Percentiles rank a stretch among this genome's conserved stretches.
Conservation (phyloP, 2,329 filamentous ascomycete species). For the Aspergillus niger region DNA sequence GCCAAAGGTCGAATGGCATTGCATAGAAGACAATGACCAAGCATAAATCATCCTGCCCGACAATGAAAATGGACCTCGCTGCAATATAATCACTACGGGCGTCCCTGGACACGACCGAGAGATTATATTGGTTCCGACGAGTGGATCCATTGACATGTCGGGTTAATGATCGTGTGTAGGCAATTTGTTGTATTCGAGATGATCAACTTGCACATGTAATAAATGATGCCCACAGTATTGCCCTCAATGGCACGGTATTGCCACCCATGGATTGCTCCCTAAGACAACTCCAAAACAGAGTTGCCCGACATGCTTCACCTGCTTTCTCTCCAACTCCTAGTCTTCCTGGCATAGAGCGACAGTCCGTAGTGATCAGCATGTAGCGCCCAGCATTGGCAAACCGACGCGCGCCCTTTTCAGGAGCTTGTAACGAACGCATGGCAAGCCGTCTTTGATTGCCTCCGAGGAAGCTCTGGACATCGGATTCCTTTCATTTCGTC, state of each 20-base stretch:
- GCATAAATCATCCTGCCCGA: constrained; percentile 35
- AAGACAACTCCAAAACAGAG: constrained; percentile 41
- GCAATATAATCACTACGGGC: constrained; percentile 36
- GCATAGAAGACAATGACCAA: constrained; percentile 22
- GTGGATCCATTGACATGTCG: constrained; percentile 45
- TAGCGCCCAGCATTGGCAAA: constrained; percentile 58
- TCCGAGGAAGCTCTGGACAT: constrained; percentile 49
- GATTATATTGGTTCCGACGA: constrained; percentile 57
- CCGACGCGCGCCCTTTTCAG: constrained; percentile 48
- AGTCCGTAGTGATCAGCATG: constrained; percentile 66
- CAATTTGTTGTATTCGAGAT: constrained; percentile 41
- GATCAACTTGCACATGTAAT: constrained; percentile 20
- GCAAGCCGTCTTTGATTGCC: constrained; percentile 47
- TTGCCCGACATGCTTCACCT: constrained; percentile 55
- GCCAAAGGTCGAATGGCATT: constrained; percentile 33
- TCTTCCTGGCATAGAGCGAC: constrained; percentile 49
- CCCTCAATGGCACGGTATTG: neutral
- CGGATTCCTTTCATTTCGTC: constrained; percentile 37
- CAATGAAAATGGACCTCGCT: constrained; percentile 59
- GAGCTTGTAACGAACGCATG: constrained; percentile 48
- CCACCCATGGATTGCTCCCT: constrained; percentile 51
- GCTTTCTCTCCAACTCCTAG: constrained; percentile 49
- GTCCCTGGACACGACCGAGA: constrained; percentile 20
- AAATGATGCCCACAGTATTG: constrained; percentile 11
- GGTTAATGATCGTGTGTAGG: constrained; percentile 50